Percentiles rank a stretch among this genome's conserved stretches.
Conservation (phyloP, 176 grass and related monocot genomes). For the Dactylis glomerata region DNA sequence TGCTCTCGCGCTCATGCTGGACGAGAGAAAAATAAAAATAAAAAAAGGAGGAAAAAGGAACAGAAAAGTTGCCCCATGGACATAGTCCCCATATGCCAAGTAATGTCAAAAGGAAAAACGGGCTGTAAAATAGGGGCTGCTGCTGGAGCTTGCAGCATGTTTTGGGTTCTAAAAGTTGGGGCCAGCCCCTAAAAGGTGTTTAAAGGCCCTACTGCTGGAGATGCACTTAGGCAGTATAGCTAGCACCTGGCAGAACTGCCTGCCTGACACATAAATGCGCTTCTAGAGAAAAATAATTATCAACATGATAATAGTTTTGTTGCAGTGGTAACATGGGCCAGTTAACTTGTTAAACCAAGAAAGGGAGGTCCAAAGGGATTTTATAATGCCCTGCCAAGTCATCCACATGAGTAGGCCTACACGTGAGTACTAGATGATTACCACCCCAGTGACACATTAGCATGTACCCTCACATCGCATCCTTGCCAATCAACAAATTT, state of each 20-base stretch:
- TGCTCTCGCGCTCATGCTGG: background rate
- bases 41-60: background rate
- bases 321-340: background rate
- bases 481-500: background rate
- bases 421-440: too few species aligned
- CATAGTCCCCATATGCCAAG: too few species aligned
- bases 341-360: background rate
- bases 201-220: background rate
- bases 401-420: background rate
- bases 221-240: background rate
- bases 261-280: background rate
- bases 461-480: background rate
- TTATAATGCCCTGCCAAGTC: background rate
- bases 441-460: background rate
- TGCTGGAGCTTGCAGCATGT: background rate
- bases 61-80: background rate
- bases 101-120: background rate
- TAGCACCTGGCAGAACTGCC: background rate
- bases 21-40: background rate
- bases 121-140: background rate
- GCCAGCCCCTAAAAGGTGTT: background rate
- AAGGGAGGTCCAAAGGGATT: background rate
- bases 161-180: background rate
- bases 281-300: background rate
- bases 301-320: background rate